phyloP scores from a whole-genome alignment of 1,284 basidiomycete genomes.

The Boletus smithii region DNA sequence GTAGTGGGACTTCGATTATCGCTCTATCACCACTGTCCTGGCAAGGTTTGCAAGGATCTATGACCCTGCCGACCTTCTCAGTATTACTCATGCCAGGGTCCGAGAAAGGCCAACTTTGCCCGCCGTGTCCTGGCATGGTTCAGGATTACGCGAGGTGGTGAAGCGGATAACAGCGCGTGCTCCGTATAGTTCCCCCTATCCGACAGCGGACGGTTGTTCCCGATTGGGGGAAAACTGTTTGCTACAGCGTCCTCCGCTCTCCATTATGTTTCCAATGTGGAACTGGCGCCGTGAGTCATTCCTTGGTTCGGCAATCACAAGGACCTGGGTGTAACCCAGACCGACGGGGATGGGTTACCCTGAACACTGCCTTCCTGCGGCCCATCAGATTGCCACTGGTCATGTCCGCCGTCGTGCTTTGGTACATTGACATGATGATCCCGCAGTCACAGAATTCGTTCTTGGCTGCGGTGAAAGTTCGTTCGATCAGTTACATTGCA shows the following conservation, averaged over 20 bases:
- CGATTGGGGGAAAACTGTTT: too few relatives aligned
- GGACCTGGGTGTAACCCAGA: background rate
- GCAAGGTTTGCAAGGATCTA: too few relatives aligned
- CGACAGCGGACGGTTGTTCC: too few relatives aligned
- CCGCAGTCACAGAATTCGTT: too few relatives aligned
- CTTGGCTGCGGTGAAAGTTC: too few relatives aligned
- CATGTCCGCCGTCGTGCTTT: too few relatives aligned
- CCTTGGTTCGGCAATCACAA: background rate
- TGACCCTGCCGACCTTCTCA: background rate
- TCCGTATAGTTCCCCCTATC: too few relatives aligned
- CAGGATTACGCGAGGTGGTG: background rate
- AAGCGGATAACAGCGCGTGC: too few relatives aligned
- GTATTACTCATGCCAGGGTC: background rate
- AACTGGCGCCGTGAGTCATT: background rate
- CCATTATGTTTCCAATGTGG: background rate
- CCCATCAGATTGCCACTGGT: too few relatives aligned
- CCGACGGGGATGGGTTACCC: background rate
- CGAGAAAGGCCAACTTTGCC: constrained; percentile 11
- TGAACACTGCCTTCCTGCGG: constrained; percentile 9
- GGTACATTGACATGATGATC: background rate
- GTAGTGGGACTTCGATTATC: background rate
- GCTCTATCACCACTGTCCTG: background rate
- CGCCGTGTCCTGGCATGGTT: background rate
- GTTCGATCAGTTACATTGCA: too few relatives aligned
- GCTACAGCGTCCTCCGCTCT: too few relatives aligned